A percentile compares a stretch with the other conserved stretches of the same genome.
Conservation (phyloP, 305 asterid genomes). For the Fraxinus baroniana region DNA sequence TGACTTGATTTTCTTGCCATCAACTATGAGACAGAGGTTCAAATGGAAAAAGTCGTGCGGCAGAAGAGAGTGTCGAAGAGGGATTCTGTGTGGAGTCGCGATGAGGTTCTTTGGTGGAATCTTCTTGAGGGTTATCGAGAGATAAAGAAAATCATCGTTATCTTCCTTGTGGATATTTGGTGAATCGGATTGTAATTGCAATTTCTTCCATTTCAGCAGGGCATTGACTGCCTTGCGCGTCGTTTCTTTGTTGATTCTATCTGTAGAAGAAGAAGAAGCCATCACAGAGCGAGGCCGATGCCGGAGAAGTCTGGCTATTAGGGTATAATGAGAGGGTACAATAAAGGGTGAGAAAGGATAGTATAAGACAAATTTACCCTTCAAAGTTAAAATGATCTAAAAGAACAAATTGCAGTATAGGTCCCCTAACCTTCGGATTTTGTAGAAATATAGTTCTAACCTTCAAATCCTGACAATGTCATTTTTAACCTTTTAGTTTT, state of each 20-base stretch:
- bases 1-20: conserved; percentile 61
- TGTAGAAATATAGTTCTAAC: neutral
- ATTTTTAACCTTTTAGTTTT: neutral
- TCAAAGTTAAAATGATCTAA: neutral
- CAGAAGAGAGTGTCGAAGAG: conserved; percentile 52
- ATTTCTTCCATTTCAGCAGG: conserved; percentile 64
- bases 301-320: neutral
- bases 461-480: neutral
- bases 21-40: conserved; percentile 63
- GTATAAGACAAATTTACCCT: neutral
- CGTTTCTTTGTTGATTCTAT: conserved; percentile 28
- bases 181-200: conserved; percentile 21
- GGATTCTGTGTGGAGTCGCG: conserved; percentile 49
- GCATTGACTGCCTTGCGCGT: conserved; percentile 54
- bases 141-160: conserved; percentile 57
- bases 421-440: neutral
- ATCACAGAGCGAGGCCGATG: neutral
- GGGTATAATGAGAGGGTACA: neutral
- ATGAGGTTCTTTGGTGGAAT: conserved; percentile 46
- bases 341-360: neutral
- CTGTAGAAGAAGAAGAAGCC: conserved; percentile 31
- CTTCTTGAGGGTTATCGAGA: conserved; percentile 62
- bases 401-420: neutral
- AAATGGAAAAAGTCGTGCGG: conserved; percentile 18
- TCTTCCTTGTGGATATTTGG: conserved; percentile 17